Conservation (phyloP, 345 rosid species). For the Tarenaya hassleriana region DNA sequence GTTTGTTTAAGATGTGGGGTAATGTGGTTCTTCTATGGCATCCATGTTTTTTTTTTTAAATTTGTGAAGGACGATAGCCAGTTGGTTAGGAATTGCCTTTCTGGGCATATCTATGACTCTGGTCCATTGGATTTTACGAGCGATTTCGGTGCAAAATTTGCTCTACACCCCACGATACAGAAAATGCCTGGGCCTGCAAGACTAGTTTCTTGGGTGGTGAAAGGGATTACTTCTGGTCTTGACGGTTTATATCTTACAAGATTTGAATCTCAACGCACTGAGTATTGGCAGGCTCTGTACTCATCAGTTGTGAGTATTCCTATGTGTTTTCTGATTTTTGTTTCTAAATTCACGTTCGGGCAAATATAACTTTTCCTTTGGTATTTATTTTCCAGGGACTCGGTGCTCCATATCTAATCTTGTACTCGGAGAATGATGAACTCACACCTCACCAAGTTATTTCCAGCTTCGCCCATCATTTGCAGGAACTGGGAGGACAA, state of each 20-base stretch:
- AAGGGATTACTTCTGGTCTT: conserved; percentile 67
- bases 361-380: conserved; percentile 10
- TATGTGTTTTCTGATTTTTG: background rate
- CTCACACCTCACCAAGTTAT: conserved; percentile 59
- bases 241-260: conserved; percentile 80
- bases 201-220: conserved; percentile 70
- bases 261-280: conserved; percentile 75
- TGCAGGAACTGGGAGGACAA: conserved; percentile 77
- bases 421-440: conserved; percentile 77
- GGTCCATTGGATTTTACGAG: conserved; percentile 81
- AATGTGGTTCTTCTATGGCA: background rate
- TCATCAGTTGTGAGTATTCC: conserved; percentile 67
- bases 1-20: background rate
- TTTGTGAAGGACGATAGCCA: conserved; percentile 56
- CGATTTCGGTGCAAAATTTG: conserved; percentile 63
- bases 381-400: conserved; percentile 42
- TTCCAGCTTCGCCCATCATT: conserved; percentile 40
- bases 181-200: conserved; percentile 65
- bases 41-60: no score
- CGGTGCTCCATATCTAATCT: conserved; percentile 73
- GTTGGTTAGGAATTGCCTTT: conserved; percentile 64
- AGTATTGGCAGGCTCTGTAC: conserved; percentile 79
- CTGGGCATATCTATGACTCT: conserved; percentile 87
- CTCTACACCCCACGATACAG: conserved; percentile 57
- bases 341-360: conserved; percentile 6